Percentiles rank a stretch among this genome's conserved stretches.
phyloP scores from a whole-genome alignment of 2,329 filamentous ascomycete genomes.

The Hymenoscyphus fraxineus region DNA sequence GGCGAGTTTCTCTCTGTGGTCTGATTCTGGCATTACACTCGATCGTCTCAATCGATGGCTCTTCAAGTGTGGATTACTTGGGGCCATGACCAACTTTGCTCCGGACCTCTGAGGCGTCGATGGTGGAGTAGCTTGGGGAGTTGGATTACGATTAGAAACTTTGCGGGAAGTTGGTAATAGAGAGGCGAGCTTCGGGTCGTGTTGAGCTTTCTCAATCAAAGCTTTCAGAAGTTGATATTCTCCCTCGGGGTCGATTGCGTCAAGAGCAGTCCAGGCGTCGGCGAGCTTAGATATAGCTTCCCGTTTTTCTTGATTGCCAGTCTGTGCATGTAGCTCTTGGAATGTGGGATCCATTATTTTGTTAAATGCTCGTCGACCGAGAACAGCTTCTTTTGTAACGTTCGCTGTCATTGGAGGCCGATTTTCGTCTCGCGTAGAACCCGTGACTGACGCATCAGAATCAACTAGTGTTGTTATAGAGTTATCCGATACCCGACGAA shows the following conservation, averaged over 20 bases:
- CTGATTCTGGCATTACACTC: slow-evolving; percentile 45
- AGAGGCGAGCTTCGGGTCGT: slow-evolving; percentile 60
- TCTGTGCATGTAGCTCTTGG: slow-evolving; percentile 83
- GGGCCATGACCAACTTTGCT: slow-evolving; percentile 68
- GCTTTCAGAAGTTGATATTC: slow-evolving; percentile 79
- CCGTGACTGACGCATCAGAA: slow-evolving; percentile 20
- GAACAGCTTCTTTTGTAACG: slow-evolving; percentile 73
- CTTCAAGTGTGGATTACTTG: slow-evolving; percentile 81
- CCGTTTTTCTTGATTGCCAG: slow-evolving; percentile 63
- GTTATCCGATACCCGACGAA: slow-evolving; percentile 78
- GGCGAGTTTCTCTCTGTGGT: slow-evolving; percentile 40
- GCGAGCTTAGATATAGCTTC: slow-evolving; percentile 80
- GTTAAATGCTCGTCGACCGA: slow-evolving; percentile 77
- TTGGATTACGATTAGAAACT: slow-evolving; percentile 52
- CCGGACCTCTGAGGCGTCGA: slow-evolving; percentile 36
- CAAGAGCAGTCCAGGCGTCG: slow-evolving; percentile 79
- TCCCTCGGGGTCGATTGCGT: slow-evolving; percentile 85
- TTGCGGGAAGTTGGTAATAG: slow-evolving; percentile 24
- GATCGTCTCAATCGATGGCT: slow-evolving; percentile 60
- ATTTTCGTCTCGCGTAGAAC: slow-evolving; percentile 56
- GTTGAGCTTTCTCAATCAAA: slow-evolving; percentile 69
- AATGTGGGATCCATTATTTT: slow-evolving; percentile 80
- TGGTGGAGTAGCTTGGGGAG: slow-evolving; percentile 52
- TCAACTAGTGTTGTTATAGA: slow-evolving; percentile 37
- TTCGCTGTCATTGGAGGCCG: slow-evolving; percentile 54